Evolutionary conservation across 805 yeast genomes (phyloP).

Genomic region (Ogataea methanolica): DNA sequence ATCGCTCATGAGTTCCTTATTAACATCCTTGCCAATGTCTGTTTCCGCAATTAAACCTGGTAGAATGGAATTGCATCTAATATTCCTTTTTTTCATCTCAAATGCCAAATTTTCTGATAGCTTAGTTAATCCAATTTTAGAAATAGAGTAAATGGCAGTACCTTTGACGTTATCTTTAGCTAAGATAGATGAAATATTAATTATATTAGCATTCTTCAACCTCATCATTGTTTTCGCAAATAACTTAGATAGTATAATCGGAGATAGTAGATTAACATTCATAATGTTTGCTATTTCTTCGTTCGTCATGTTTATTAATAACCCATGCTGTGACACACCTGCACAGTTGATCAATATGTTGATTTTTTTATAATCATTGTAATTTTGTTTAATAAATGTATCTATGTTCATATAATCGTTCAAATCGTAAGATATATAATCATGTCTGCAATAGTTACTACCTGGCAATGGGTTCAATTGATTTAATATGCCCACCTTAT

Average conservation of each 20-base stretch:
- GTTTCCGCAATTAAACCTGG: constrained; percentile 70
- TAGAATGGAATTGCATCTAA: constrained; percentile 60
- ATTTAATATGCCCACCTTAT: constrained; percentile 20
- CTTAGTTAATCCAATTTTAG: constrained; percentile 66
- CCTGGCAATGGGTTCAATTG: constrained; percentile 6
- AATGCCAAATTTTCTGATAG: constrained; percentile 55
- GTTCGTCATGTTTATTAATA: constrained; percentile 41
- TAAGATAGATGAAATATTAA: constrained; percentile 66
- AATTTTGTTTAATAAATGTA: constrained; percentile 8
- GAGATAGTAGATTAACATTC: constrained; percentile 52
- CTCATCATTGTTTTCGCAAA: constrained; percentile 49
- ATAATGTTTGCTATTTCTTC: constrained; percentile 43
- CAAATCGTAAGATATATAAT: constrained; percentile 33
- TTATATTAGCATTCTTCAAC: constrained; percentile 32
- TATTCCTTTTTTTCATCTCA: constrained; percentile 49
- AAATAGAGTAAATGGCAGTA: constrained; percentile 60
- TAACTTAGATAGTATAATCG: constrained; percentile 54
- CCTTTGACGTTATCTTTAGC: constrained; percentile 47
- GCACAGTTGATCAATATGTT: constrained; percentile 60
- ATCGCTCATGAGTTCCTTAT: constrained; percentile 8
- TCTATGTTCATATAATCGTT: constrained; percentile 11
- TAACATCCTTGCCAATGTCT: constrained; percentile 49
- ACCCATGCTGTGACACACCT: constrained; percentile 54
- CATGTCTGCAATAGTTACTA: constrained; percentile 23
- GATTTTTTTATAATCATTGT: constrained; percentile 30